Percentiles rank a stretch among this genome's conserved stretches.
These are phyloP conservation scores for Kwoniella bestiolae DNA, from an alignment of 768 basidiomycete species.

Conservation along the genomic window DNA sequence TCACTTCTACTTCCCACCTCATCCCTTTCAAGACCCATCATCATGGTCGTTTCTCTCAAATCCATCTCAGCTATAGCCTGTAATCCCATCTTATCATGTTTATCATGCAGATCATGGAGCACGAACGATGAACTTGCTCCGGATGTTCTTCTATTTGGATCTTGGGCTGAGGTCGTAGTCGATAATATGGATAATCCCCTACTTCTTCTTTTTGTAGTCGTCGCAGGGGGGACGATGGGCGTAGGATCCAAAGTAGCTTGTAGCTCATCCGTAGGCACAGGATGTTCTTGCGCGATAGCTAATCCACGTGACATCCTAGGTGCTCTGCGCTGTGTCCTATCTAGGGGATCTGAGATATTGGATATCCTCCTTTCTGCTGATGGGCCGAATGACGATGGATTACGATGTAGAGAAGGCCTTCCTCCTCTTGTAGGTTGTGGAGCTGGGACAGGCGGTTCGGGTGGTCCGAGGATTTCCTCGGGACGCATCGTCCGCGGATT, in stretches of 20 bases:
- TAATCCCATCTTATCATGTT: conserved; percentile 17
- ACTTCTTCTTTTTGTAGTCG: conserved; percentile 20
- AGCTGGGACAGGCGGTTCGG: conserved; percentile 13
- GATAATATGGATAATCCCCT: conserved; percentile 17
- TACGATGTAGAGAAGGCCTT: conserved; percentile 38
- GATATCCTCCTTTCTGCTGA: conserved; percentile 32
- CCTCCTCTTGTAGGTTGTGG: not conserved
- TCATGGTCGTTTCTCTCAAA: conserved; percentile 56
- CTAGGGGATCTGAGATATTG: conserved; percentile 37
- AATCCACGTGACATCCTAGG: conserved; percentile 34
- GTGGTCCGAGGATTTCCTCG: conserved; percentile 32
- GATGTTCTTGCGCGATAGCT: conserved; percentile 8
- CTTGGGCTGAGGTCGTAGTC: conserved; percentile 1
- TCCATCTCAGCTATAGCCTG: conserved; percentile 41
- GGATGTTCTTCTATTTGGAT: conserved; percentile 5
- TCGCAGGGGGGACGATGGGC: conserved; percentile 10
- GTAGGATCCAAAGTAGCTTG: conserved; percentile 42
- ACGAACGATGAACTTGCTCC: conserved; percentile 18
- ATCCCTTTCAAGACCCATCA: conserved; percentile 53
- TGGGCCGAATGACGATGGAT: conserved; percentile 32
- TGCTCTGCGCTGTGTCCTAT: conserved; percentile 36
- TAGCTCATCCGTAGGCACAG: conserved; percentile 31
- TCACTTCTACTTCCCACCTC: conserved; percentile 39
- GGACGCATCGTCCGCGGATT: conserved; percentile 31
- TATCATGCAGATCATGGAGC: conserved; percentile 17